Evolutionary conservation across 306 rosid species (phyloP).

Genomic region (Prinsepia uniflora): DNA sequence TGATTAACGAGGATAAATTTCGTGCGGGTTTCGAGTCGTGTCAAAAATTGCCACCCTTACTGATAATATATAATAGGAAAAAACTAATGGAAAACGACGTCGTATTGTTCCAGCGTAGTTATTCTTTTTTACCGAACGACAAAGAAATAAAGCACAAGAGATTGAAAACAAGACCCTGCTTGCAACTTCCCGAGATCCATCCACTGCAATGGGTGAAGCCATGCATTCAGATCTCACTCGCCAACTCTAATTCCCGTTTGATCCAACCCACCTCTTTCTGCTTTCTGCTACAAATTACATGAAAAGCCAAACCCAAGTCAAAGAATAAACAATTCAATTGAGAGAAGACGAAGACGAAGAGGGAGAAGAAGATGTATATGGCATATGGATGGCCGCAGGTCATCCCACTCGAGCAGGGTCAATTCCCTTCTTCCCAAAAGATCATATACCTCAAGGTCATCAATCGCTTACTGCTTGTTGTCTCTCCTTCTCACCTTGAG

Average conservation of each 20-base stretch:
- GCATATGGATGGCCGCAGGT: slow-evolving; percentile 99
- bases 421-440: slow-evolving; percentile 61
- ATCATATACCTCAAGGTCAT: slow-evolving; percentile 70
- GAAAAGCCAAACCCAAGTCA: slow-evolving; percentile 27
- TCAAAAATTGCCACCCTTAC: no score
- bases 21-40: no score
- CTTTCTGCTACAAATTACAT: slow-evolving; percentile 36
- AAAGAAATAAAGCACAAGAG: neutral
- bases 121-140: neutral
- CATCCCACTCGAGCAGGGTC: slow-evolving; percentile 72
- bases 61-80: no score
- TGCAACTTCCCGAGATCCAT: slow-evolving; percentile 21
- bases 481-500: slow-evolving; percentile 82
- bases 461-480: slow-evolving; percentile 67
- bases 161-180: neutral
- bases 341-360: neutral
- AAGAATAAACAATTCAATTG: neutral
- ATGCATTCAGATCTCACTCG: slow-evolving; percentile 42
- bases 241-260: slow-evolving; percentile 7
- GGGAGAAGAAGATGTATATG: slow-evolving; percentile 68
- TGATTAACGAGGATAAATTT: no score
- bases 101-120: neutral
- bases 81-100: neutral
- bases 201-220: slow-evolving; percentile 26
- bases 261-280: slow-evolving; percentile 20